A percentile compares a stretch with the other conserved stretches of the same genome.
phyloP scores from a whole-genome alignment of 345 rosid genomes.

The Gynandropsis gynandra region DNA sequence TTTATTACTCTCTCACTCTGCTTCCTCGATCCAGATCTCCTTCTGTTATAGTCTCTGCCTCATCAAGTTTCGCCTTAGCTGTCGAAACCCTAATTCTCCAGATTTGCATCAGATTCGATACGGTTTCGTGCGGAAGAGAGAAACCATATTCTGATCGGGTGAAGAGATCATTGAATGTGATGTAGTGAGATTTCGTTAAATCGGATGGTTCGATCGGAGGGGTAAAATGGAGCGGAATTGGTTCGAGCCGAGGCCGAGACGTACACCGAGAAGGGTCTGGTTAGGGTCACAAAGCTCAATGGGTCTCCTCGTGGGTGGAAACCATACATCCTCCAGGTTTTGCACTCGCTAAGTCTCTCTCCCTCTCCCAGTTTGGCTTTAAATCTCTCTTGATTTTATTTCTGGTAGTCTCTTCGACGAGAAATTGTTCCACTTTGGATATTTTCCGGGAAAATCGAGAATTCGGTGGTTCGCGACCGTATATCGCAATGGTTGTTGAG shows the following conservation, averaged over 20 bases:
- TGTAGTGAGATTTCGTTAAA: conserved; percentile 19
- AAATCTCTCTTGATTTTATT: conserved; percentile 28
- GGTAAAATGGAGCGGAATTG: conserved; percentile 35
- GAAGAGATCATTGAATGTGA: conserved; percentile 17
- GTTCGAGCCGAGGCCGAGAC: conserved; percentile 33
- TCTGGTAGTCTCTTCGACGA: conserved; percentile 3
- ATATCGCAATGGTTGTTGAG: conserved; percentile 44
- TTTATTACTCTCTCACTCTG: too few relatives aligned
- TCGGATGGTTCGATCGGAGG: conserved; percentile 23
- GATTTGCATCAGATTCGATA: conserved; percentile 19
- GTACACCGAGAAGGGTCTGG: conserved; percentile 61
- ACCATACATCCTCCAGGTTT: conserved; percentile 98
- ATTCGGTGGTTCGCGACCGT: background rate
- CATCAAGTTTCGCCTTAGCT: background rate
- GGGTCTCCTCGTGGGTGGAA: conserved; percentile 99
- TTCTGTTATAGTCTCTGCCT: background rate
- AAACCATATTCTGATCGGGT: conserved; percentile 21
- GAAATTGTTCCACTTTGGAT: conserved; percentile 13
- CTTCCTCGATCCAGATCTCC: too few relatives aligned
- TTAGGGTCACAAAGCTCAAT: conserved; percentile 54
- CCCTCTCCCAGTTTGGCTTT: conserved; percentile 26
- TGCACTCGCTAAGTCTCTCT: conserved; percentile 56
- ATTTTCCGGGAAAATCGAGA: background rate
- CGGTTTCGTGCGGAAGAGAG: conserved; percentile 25
- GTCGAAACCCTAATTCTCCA: conserved; percentile 18